These are phyloP conservation scores for Sugiyamaella lignohabitans DNA, from an alignment of 805 yeast species.

Conservation along the genomic window DNA sequence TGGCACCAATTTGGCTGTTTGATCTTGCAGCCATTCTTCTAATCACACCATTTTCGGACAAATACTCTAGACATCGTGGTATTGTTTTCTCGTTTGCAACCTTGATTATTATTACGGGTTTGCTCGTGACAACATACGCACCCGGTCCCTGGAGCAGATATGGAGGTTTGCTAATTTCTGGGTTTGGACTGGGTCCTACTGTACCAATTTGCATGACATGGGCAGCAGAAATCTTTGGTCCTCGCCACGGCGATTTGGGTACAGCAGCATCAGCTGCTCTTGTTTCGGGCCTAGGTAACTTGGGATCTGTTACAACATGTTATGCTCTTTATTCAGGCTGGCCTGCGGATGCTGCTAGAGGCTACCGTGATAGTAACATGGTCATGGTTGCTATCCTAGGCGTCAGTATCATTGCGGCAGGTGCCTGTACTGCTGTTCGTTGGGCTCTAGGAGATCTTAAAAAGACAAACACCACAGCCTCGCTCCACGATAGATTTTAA, in stretches of 20 bases:
- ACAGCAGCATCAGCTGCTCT: conserved; percentile 76
- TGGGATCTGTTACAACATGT: conserved; percentile 80
- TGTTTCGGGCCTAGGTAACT: conserved; percentile 79
- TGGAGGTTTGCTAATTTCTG: conserved; percentile 74
- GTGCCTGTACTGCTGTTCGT: conserved; percentile 30
- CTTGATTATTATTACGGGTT: conserved; percentile 63
- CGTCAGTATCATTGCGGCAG: conserved; percentile 53
- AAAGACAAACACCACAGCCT: too few relatives aligned
- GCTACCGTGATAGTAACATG: conserved; percentile 71
- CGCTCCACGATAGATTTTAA: neutral
- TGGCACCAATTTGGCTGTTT: conserved; percentile 88
- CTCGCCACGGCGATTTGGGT: conserved; percentile 75
- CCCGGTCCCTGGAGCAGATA: conserved; percentile 66
- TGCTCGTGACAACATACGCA: conserved; percentile 72
- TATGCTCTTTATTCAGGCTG: conserved; percentile 83
- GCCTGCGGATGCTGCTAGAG: conserved; percentile 65
- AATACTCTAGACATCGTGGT: conserved; percentile 51
- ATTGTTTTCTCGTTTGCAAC: conserved; percentile 57
- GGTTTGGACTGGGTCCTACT: conserved; percentile 86
- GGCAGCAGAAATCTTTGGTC: conserved; percentile 68
- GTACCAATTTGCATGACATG: conserved; percentile 84
- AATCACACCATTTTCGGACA: conserved; percentile 77
- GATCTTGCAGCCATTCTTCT: conserved; percentile 69
- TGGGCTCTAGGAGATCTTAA: conserved; percentile 33
- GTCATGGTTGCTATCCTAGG: conserved; percentile 76